A percentile compares a stretch with the other conserved stretches of the same genome.
phyloP scores from a whole-genome alignment of 441 rosid species.

The Populus hybrid region DNA sequence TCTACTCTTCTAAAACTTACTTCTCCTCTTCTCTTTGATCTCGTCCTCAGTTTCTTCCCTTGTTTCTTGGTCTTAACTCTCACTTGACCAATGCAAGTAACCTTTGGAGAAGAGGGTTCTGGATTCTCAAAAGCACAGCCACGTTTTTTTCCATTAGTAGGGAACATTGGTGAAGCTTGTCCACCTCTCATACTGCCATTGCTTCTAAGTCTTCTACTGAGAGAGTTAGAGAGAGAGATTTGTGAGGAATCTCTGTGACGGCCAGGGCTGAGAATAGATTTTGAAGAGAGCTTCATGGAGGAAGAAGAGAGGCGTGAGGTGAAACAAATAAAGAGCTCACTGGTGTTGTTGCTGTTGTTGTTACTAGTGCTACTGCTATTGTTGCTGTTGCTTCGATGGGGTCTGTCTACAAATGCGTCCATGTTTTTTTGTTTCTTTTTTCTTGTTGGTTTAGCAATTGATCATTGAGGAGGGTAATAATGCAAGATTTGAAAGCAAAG shows the following conservation, averaged over 20 bases:
- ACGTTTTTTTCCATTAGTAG: conserved; percentile 46
- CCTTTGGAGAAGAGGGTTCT: conserved; percentile 89
- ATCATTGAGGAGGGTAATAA: not conserved
- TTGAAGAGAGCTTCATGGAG: conserved; percentile 75
- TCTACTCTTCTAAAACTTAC: conserved; percentile 63
- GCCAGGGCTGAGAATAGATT: conserved; percentile 68
- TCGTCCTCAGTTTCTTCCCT: conserved; percentile 59
- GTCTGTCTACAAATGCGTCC: conserved; percentile 57
- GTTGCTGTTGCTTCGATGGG: conserved; percentile 64
- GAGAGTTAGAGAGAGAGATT: conserved; percentile 68
- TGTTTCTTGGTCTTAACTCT: conserved; percentile 91
- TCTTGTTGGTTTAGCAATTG: not conserved
- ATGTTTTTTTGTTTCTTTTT: conserved; percentile 22
- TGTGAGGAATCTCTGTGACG: conserved; percentile 46
- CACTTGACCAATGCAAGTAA: conserved; percentile 91
- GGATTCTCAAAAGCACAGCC: conserved; percentile 61
- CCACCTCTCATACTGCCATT: conserved; percentile 77
- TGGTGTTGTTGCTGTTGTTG: conserved; percentile 24
- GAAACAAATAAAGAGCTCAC: conserved; percentile 74
- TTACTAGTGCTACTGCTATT: conserved; percentile 19
- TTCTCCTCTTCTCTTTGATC: conserved; percentile 63
- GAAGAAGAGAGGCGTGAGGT: conserved; percentile 71
- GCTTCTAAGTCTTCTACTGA: conserved; percentile 60
- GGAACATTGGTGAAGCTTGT: conserved; percentile 81
- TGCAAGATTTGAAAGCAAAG: not conserved